phyloP scores from a whole-genome alignment of 148 eudicot genomes.

The Limonium bicolor region DNA sequence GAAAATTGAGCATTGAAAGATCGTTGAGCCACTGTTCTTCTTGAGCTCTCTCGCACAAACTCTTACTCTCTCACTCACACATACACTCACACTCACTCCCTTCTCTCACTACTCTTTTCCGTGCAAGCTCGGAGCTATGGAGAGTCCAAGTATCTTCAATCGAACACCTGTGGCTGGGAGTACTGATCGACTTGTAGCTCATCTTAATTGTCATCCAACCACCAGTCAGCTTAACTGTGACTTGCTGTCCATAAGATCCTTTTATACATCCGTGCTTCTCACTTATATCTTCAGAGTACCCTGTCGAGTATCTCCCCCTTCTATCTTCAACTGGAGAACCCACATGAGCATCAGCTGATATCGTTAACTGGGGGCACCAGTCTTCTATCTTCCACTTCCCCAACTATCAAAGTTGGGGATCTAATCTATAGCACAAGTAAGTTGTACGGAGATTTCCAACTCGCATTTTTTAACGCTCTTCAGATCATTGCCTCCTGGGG shows the following conservation, averaged over 20 bases:
- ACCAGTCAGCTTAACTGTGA: slow-evolving; percentile 1
- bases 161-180: not conserved
- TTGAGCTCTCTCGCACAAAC: not conserved
- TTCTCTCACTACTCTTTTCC: no score
- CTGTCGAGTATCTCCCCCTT: slow-evolving; percentile 1
- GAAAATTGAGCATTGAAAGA: slow-evolving; percentile 11
- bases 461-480: not conserved
- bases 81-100: no score
- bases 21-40: slow-evolving; percentile 6
- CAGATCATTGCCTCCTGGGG: slow-evolving; percentile 1
- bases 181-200: slow-evolving; percentile 4
- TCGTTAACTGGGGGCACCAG: not conserved
- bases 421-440: not conserved
- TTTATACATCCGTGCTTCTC: slow-evolving; percentile 2
- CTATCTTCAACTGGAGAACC: slow-evolving; percentile 3
- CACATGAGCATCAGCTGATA: slow-evolving; percentile 2
- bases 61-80: no score
- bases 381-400: not conserved
- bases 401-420: slow-evolving; percentile 6
- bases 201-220: slow-evolving; percentile 4
- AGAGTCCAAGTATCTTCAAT: not conserved
- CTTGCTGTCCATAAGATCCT: not conserved
- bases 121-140: not conserved
- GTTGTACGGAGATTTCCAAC: not conserved
- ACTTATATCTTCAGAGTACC: not conserved